Evolutionary conservation across 169 alveolate species (phyloP).

Genomic region (Miamiensis avidus): DNA sequence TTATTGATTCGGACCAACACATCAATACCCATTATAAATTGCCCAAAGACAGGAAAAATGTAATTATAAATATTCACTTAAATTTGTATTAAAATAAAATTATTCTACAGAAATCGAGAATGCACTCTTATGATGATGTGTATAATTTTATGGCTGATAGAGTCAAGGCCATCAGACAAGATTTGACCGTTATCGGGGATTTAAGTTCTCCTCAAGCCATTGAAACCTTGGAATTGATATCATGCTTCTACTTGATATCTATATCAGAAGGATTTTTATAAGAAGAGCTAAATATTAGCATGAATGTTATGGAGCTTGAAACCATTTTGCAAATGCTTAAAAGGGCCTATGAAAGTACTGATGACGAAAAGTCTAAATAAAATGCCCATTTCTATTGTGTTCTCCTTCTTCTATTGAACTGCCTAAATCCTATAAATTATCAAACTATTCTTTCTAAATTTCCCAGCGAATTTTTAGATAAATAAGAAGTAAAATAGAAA

Average conservation of each 20-base stretch:
- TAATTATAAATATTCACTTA: too few species aligned
- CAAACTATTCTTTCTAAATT: neutral
- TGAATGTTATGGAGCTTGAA: neutral
- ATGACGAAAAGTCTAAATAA: neutral
- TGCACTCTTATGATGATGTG: conserved; percentile 19
- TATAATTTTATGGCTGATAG: conserved; percentile 19
- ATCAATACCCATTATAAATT: conserved; percentile 11
- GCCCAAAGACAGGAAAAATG: conserved; percentile 7
- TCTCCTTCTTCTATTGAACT: too few species aligned
- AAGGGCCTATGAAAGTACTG: neutral
- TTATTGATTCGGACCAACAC: conserved; percentile 5
- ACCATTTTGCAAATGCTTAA: neutral
- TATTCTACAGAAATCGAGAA: neutral
- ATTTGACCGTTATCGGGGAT: neutral
- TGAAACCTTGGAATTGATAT: neutral
- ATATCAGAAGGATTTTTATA: neutral
- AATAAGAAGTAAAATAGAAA: neutral
- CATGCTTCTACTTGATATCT: neutral
- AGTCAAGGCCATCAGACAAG: conserved; percentile 27
- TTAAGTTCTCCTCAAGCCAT: neutral
- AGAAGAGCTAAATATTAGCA: neutral
- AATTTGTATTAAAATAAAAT: too few species aligned
- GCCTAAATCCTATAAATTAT: neutral
- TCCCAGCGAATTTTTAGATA: neutral
- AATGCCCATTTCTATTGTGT: neutral